Evolutionary conservation across 2,329 filamentous ascomycete species (phyloP).

Genomic region (Paecilomyces formosus): DNA sequence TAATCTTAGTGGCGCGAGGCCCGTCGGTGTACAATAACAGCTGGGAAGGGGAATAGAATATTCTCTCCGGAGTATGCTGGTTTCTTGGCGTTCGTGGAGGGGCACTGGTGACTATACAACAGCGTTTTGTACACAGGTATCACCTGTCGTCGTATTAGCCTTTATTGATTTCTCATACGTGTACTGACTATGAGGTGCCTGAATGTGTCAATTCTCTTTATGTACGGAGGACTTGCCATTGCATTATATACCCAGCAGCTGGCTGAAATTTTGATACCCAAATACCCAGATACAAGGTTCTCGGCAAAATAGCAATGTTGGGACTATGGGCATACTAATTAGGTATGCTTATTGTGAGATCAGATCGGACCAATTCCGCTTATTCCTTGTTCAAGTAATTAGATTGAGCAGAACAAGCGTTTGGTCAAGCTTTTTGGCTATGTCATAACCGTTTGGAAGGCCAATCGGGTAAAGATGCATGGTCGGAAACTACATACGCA

Average conservation of each 20-base stretch:
- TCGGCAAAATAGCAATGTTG: not conserved
- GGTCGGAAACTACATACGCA: not conserved
- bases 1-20: slow-evolving; percentile 49
- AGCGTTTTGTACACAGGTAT: not conserved
- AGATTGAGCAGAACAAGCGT: not conserved
- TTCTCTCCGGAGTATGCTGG: not conserved
- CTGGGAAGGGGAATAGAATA: not conserved
- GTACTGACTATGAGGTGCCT: not conserved
- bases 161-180: not conserved
- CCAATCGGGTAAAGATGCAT: not conserved
- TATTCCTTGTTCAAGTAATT: not conserved
- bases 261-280: not conserved
- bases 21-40: slow-evolving; percentile 34
- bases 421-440: not conserved
- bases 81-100: not conserved
- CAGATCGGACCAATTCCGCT: not conserved
- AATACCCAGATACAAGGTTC: not conserved
- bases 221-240: not conserved
- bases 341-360: not conserved
- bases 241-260: not conserved
- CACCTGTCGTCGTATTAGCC: not conserved
- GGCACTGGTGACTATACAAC: not conserved
- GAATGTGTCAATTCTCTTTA: not conserved
- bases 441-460: not conserved
- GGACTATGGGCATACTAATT: not conserved